These are phyloP conservation scores for Asterionellopsis glacialis DNA, from an alignment of 108 stramenopile genomes.

Conservation along the genomic window DNA sequence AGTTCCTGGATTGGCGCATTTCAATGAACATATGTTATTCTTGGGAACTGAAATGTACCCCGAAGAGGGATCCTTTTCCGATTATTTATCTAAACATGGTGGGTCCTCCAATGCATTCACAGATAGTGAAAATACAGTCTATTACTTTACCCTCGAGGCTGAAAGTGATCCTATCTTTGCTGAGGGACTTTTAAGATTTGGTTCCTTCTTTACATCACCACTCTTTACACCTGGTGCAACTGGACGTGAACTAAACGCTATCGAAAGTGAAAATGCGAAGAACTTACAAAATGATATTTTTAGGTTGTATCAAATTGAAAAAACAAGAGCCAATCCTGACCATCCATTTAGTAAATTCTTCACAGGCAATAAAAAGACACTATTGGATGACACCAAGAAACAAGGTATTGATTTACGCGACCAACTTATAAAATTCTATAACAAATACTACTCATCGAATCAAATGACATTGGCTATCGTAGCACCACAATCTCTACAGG, in stretches of 20 bases:
- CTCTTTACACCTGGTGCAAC: conserved; percentile 83
- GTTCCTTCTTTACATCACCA: conserved; percentile 88
- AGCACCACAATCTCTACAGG: conserved; percentile 63
- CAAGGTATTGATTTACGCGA: conserved; percentile 73
- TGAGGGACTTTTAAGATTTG: conserved; percentile 84
- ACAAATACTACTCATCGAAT: conserved; percentile 86
- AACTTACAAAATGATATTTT: conserved; percentile 89
- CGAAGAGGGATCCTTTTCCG: conserved; percentile 71
- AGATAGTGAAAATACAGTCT: conserved; percentile 87
- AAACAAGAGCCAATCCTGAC: conserved; percentile 70
- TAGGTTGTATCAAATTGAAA: conserved; percentile 83
- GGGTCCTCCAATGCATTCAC: conserved; percentile 89
- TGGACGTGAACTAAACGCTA: conserved; percentile 89
- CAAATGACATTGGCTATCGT: conserved; percentile 90
- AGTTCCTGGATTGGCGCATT: conserved; percentile 86
- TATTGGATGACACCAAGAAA: conserved; percentile 64
- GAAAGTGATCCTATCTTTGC: conserved; percentile 49
- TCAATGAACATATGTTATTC: conserved; percentile 74
- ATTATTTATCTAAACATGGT: conserved; percentile 70
- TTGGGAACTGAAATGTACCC: conserved; percentile 86
- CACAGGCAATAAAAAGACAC: conserved; percentile 87
- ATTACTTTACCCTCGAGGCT: conserved; percentile 87
- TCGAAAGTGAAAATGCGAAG: conserved; percentile 92
- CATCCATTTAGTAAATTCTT: conserved; percentile 93
- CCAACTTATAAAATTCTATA: conserved; percentile 87